phyloP scores from a whole-genome alignment of 257 asterid species.

The Petrea volubilis region DNA sequence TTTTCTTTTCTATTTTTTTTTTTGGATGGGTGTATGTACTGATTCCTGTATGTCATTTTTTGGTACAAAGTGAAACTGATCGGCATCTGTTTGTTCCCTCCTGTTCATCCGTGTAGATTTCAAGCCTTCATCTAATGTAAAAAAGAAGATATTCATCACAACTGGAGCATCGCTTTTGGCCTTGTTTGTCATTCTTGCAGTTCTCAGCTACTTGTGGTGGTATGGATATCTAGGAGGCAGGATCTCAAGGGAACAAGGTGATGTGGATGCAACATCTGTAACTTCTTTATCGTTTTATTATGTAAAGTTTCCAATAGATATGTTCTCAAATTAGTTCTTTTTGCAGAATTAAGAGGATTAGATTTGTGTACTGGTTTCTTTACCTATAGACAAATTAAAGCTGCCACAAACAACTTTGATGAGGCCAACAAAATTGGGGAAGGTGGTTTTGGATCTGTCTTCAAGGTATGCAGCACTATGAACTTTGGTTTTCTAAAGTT shows the following conservation, averaged over 20 bases:
- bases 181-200: slow-evolving; percentile 31
- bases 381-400: slow-evolving; percentile 61
- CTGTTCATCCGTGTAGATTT: slow-evolving; percentile 39
- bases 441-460: slow-evolving; percentile 76
- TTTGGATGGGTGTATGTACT: too few species aligned
- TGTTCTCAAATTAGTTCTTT: background rate
- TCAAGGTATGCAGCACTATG: slow-evolving; percentile 42
- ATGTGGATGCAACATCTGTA: background rate
- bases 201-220: slow-evolving; percentile 39
- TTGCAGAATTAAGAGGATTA: slow-evolving; percentile 53
- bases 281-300: background rate
- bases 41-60: background rate
- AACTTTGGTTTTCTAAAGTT: background rate
- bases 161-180: slow-evolving; percentile 33
- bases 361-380: slow-evolving; percentile 53
- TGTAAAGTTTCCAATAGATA: background rate
- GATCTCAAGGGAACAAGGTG: slow-evolving; percentile 63
- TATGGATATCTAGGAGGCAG: slow-evolving; percentile 28
- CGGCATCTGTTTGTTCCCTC: background rate
- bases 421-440: slow-evolving; percentile 61
- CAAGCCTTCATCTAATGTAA: slow-evolving; percentile 42
- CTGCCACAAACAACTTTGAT: slow-evolving; percentile 56
- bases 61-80: background rate
- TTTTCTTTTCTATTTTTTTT: too few species aligned
- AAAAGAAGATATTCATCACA: slow-evolving; percentile 41